Evolutionary conservation across 2,329 filamentous ascomycete genomes (phyloP), one percentile per base, ranked within the genome.

Genomic region (Orbilia brochopaga): DNA sequence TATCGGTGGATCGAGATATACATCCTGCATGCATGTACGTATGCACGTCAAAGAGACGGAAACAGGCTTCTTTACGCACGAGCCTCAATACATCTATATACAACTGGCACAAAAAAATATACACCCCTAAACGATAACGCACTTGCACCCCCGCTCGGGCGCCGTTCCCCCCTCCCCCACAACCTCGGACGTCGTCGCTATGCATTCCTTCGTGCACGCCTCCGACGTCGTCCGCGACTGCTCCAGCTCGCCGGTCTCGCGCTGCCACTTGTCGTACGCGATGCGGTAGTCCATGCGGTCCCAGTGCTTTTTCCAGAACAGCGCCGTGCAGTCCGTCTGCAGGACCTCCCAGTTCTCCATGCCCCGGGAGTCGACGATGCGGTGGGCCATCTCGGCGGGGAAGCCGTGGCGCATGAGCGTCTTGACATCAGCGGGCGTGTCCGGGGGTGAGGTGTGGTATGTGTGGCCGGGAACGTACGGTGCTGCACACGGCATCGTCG

Each of bases 311-410:
- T 69, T 69, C 21, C 61, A 69, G 13, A 69, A 52, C 15, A 69
- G 19, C 3, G 65, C 65, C 2, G 65, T 69, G 23, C 65, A 69
- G n/a, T 69, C 65, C 24, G 58, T 46, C 27, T 69, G 65, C 50
- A 69, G 27, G 19, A 69, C 42, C 37, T 69, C 65, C 65, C 65
- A 69, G 53, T 69, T 69, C 1, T 58, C 53, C 65, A 69, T 69
- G n/a, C 66, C 66, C 10, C 66, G 58, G 11, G 60, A 55, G 13
- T 64, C 60, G 21, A 70, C 24, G 44, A 64, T 59, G 27, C 37
- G 51, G 15, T 44, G 53, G 13, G 66, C 66, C 30, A 56, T 55
- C 1, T 64, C 66, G 11, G 58, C 51, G 13, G 56, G 54, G 50
- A 70, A 64, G 2, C 66, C 66, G 40, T 64, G 50, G 15, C 66